Evolutionary conservation across 2,329 filamentous ascomycete genomes (phyloP).

Genomic region (Scedosporium dehoogii): DNA sequence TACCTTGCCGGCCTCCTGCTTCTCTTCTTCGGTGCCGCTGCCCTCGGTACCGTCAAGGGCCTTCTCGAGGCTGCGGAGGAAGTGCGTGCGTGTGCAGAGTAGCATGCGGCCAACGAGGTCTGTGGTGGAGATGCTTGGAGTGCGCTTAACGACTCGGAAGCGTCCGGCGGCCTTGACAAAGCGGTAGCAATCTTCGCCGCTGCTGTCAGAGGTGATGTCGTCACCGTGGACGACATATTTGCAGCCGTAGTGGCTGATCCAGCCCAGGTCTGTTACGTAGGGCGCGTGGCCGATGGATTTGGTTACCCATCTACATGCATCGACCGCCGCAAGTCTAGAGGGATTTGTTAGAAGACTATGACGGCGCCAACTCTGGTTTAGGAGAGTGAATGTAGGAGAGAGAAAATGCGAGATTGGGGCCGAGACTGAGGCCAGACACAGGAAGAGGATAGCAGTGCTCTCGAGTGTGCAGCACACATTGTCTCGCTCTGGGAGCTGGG

Average conservation of each 20-base stretch:
- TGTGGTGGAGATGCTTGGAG: slow-evolving; percentile 92
- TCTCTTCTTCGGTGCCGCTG: slow-evolving; percentile 57
- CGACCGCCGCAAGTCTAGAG: slow-evolving; percentile 69
- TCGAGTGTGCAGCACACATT: no score
- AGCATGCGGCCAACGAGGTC: slow-evolving; percentile 98
- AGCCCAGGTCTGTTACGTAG: slow-evolving; percentile 87
- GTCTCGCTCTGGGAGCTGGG: no score
- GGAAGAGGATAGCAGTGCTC: no score
- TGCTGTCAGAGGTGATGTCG: slow-evolving; percentile 90
- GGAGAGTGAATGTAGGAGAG: not conserved
- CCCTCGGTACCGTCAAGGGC: slow-evolving; percentile 64
- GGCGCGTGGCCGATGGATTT: slow-evolving; percentile 74
- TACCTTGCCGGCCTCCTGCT: slow-evolving; percentile 48
- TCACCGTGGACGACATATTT: slow-evolving; percentile 94
- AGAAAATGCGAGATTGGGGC: not conserved
- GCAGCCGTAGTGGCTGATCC: slow-evolving; percentile 94
- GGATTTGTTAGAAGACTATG: not conserved
- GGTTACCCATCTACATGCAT: slow-evolving; percentile 93
- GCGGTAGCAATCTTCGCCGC: slow-evolving; percentile 92
- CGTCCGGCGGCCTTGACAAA: slow-evolving; percentile 90
- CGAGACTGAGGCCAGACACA: no score
- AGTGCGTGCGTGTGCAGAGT: slow-evolving; percentile 87
- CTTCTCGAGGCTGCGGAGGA: slow-evolving; percentile 70
- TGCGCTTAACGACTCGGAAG: slow-evolving; percentile 95
- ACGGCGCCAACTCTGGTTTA: no score